These are phyloP conservation scores for Citrus maxima DNA, from an alignment of 345 rosid genomes.

Conservation along the genomic window DNA sequence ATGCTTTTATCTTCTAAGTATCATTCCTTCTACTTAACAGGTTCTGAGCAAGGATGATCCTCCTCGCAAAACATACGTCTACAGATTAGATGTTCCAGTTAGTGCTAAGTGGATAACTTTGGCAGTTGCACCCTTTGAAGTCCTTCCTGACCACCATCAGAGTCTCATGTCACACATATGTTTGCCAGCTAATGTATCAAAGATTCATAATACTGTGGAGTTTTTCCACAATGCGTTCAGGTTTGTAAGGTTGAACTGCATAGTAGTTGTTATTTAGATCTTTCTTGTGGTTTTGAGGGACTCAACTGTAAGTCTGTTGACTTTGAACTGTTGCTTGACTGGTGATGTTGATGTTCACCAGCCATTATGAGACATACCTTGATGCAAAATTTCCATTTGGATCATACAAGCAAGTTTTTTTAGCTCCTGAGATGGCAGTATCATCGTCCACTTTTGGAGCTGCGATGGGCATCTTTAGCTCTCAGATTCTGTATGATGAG, in stretches of 20 bases:
- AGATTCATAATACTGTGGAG: constrained; percentile 72
- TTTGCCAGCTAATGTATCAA: constrained; percentile 51
- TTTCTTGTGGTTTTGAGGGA: background rate
- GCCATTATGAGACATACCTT: constrained; percentile 90
- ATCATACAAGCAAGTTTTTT: constrained; percentile 82
- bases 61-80: constrained; percentile 80
- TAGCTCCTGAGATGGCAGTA: constrained; percentile 84
- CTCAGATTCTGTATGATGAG: constrained; percentile 82
- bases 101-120: constrained; percentile 82
- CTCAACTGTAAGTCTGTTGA: background rate
- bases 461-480: constrained; percentile 74
- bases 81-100: constrained; percentile 78
- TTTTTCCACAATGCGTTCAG: constrained; percentile 89
- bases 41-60: constrained; percentile 89
- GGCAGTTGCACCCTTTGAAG: constrained; percentile 85
- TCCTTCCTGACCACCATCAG: constrained; percentile 67
- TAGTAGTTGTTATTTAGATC: constrained; percentile 3
- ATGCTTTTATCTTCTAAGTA: background rate
- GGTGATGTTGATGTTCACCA: constrained; percentile 34
- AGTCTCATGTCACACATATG: constrained; percentile 77
- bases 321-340: constrained; percentile 20
- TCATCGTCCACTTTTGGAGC: constrained; percentile 76
- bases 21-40: constrained; percentile 32
- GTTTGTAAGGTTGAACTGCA: constrained; percentile 32
- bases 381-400: constrained; percentile 89